A percentile compares a stretch with the other conserved stretches of the same genome.
Evolutionary conservation across 768 basidiomycete genomes (phyloP).

Genomic region (Antrodiella citrinella): DNA sequence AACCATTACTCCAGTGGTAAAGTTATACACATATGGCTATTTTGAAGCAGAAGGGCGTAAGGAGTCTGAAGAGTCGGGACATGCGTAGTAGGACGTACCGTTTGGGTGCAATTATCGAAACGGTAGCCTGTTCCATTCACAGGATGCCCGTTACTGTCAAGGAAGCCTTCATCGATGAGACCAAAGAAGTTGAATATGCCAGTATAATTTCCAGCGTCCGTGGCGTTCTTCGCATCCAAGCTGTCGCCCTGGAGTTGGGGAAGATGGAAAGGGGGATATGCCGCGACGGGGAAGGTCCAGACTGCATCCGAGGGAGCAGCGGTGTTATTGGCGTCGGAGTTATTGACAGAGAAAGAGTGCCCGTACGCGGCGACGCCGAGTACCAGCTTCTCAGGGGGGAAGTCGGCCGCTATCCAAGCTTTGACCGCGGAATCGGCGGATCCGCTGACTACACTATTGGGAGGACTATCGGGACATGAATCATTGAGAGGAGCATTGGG

Average conservation of each 20-base stretch:
- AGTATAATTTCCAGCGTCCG: slow-evolving; percentile 25
- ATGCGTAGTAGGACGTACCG: no score
- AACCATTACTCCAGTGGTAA: slow-evolving; percentile 21
- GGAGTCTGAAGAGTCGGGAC: no score
- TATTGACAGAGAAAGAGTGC: slow-evolving; percentile 51
- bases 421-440: slow-evolving; percentile 72
- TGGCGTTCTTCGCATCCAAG: slow-evolving; percentile 18
- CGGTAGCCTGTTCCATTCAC: slow-evolving; percentile 36
- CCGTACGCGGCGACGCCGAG: slow-evolving; percentile 84
- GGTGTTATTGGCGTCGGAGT: slow-evolving; percentile 26
- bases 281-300: slow-evolving; percentile 24
- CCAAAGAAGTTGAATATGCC: slow-evolving; percentile 61
- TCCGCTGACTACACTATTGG: slow-evolving; percentile 55
- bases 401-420: slow-evolving; percentile 72
- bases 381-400: slow-evolving; percentile 69
- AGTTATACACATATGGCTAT: slow-evolving; percentile 27
- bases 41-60: no score
- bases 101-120: slow-evolving; percentile 27
- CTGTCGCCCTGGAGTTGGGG: slow-evolving; percentile 33
- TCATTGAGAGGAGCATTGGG: slow-evolving; percentile 87
- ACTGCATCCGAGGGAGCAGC: slow-evolving; percentile 14
- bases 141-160: slow-evolving; percentile 37
- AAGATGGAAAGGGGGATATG: slow-evolving; percentile 50
- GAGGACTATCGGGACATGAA: slow-evolving; percentile 48
- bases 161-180: slow-evolving; percentile 46